Base-by-base conservation (phyloP, 1,139 yeast species). In the Blastobotrys buckinghamii region DNA sequence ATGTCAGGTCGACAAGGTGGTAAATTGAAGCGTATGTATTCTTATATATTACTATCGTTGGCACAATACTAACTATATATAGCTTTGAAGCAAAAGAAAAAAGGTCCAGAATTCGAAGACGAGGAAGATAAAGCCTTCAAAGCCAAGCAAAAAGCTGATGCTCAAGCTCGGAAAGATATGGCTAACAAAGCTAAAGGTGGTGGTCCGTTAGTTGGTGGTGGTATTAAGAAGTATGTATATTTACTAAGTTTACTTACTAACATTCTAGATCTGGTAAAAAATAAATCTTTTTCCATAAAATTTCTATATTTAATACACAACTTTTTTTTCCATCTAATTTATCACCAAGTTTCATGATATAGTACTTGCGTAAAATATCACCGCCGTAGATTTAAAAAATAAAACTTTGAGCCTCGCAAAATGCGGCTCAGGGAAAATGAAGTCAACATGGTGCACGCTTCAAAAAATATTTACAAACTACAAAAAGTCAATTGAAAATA, bases 101-200 rank as follows among this genome's bases (percentile, higher is more conserved):
- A 87, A 77, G 78, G 78, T 60, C 75, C 72, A 53, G 87, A 82
- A 50, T 84, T 80, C 26, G 71, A 76, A 37, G 96, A 88, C 65
- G 96, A 90, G 6, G 97, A 89, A 51, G 97, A 89, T 58, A 52
- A 75, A 32, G 96, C 96, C 6, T 89, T 82, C 78, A 87, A 88
- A 75, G 92, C 85, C 63, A 90, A 88, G 76, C 95, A 87, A 73
- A 87, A 83, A 71, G 96, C 95, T 50, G 97, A 87, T 57, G 96
- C 92, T 59, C 87, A 84, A 64, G 96, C 96, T 39, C 82, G 82
- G 70, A 89, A 90, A 72, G 95, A 84, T 50, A 78, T 90, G 84
- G 90, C 94, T 55, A 80, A 83, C 50, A 82, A 85, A 70, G 94
- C 96, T 53, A 75, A 85, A 62, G 80, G 84, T 64, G 96, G 96